phyloP scores from a whole-genome alignment of 2,329 filamentous ascomycete species.

The Scleromitrula shiraiana region DNA sequence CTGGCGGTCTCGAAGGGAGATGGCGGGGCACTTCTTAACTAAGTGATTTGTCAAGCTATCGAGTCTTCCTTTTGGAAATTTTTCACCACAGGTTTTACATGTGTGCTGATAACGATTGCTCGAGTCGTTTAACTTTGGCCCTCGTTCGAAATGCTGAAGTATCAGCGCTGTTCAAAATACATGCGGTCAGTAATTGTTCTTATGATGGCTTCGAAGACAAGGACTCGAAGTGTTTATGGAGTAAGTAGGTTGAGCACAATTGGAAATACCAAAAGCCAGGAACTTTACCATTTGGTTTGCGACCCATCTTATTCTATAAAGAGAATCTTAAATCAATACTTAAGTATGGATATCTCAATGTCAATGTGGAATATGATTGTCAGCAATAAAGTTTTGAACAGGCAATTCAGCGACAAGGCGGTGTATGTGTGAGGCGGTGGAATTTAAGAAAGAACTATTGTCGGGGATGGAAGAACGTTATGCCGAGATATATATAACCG shows the following conservation, averaged over 20 bases:
- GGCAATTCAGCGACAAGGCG: not conserved
- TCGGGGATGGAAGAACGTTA: too few species aligned
- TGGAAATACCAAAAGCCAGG: not conserved
- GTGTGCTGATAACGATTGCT: constrained; percentile 90
- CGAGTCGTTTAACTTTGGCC: constrained; percentile 77
- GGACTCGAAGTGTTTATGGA: not conserved
- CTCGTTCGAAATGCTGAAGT: constrained; percentile 80
- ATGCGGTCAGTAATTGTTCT: constrained; percentile 10
- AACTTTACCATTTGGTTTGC: constrained; percentile 23
- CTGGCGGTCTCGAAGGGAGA: constrained; percentile 66
- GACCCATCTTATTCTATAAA: constrained; percentile 15
- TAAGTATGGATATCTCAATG: not conserved
- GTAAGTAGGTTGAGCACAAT: not conserved
- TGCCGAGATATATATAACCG: too few species aligned
- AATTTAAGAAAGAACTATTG: too few species aligned
- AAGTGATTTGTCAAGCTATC: constrained; percentile 77
- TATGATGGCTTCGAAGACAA: not conserved
- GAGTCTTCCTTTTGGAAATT: constrained; percentile 82
- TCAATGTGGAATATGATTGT: too few species aligned
- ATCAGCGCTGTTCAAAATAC: constrained; percentile 46
- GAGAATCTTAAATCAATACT: not conserved
- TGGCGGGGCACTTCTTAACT: constrained; percentile 77
- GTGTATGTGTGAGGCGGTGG: not conserved
- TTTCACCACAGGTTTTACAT: constrained; percentile 80
- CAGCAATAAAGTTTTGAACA: not conserved